Base-by-base conservation (phyloP, 805 yeast species). In the Sungouiozyma ichnusensis region DNA sequence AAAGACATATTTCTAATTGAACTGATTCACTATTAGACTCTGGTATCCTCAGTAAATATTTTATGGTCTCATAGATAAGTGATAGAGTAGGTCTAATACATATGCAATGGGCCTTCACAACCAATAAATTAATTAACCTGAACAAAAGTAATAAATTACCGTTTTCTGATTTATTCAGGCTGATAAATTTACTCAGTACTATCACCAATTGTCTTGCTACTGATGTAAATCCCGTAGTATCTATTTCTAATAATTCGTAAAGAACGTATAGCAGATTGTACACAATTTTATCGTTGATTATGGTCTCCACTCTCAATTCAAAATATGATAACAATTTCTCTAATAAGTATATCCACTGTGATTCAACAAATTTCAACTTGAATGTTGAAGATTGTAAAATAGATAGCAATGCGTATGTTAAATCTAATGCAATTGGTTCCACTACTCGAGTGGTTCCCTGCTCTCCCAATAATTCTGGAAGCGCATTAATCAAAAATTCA, bases 111-210 rank as follows among this genome's bases (percentile, higher is more conserved):
- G 69, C 53, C n/a, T 63, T 57, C 0, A 71, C 47, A 5, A 78
- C 48, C 3, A 70, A 49, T 31, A 64, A 66, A 52, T 78, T 79
- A 15, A 73, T 55, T 14, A 79, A 55, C 40, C 65, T 64, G 36
- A 78, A 53, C 1, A 68, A 51, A 2, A 52, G 33, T 6, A 65
- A 54, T 7, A 68, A 61, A 16, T 58, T 52, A 2, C 54, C 47
- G 17, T 53, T 50, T 40, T 64, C 68, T 32, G 53, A 58, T 3
- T 40, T 42, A 16, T 56, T 38, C 2, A 33, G 6, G 14, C 35
- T 44, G 41, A 65, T 47, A 40, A 58, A 61, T 11, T 42, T 19
- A 3, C 45, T 19, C 3, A 62, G 7, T 14, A 55, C 41, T 3
- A 43, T 37, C n/a, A 54, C 42, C 8, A 64, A 20, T 9, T 45